Conservation (phyloP, 768 basidiomycete genomes). For the Lactifluus subvellereus region DNA sequence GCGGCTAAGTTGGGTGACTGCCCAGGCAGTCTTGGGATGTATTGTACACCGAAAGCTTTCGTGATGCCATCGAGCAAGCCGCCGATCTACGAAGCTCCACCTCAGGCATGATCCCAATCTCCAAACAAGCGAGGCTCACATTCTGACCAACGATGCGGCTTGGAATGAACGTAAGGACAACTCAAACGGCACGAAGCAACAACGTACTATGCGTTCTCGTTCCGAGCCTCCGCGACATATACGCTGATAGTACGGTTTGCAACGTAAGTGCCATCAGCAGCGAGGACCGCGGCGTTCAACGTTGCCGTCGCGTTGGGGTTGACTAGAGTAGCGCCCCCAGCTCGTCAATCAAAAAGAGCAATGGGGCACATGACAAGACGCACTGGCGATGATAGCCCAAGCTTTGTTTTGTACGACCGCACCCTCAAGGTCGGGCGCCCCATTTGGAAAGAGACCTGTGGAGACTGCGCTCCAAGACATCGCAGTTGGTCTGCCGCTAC, state of each 20-base stretch:
- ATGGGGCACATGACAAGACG: slow-evolving; percentile 18
- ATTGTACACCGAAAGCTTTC: slow-evolving; percentile 32
- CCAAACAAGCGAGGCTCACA: background rate
- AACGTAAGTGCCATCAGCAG: slow-evolving; percentile 38
- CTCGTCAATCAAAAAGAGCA: slow-evolving; percentile 29
- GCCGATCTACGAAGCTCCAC: slow-evolving; percentile 24
- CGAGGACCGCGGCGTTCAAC: slow-evolving; percentile 25
- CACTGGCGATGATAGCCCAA: slow-evolving; percentile 54
- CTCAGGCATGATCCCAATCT: background rate
- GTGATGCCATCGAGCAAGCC: slow-evolving; percentile 37
- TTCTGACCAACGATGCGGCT: slow-evolving; percentile 11
- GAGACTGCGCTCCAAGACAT: slow-evolving; percentile 44
- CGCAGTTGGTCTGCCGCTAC: slow-evolving; percentile 29
- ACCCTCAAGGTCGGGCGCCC: slow-evolving; percentile 37
- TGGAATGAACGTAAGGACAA: background rate
- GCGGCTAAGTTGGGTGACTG: slow-evolving; percentile 29
- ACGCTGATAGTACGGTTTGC: slow-evolving; percentile 39
- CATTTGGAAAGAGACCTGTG: slow-evolving; percentile 41
- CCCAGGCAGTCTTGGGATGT: slow-evolving; percentile 30
- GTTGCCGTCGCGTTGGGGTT: slow-evolving; percentile 28
- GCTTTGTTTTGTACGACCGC: slow-evolving; percentile 45
- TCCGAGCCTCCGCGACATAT: slow-evolving; percentile 45
- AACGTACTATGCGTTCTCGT: slow-evolving; percentile 51
- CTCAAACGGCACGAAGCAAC: background rate
- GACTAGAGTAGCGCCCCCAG: slow-evolving; percentile 30